These are phyloP conservation scores for Delitschia confertaspora DNA, from an alignment of 495 filamentous ascomycete species.

Conservation along the genomic window DNA sequence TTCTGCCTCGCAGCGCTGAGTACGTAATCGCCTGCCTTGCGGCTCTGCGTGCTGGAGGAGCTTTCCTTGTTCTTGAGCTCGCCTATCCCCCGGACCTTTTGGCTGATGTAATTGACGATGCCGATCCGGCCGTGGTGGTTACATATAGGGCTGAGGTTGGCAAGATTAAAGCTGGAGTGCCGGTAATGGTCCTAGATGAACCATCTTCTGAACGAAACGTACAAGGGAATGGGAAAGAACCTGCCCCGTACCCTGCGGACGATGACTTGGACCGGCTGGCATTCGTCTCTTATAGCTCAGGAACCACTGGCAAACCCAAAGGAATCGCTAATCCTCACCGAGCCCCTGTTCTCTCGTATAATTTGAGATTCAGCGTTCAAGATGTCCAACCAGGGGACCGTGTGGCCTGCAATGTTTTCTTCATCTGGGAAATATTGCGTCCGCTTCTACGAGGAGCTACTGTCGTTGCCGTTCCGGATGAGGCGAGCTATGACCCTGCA, in stretches of 20 bases:
- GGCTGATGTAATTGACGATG: conserved; percentile 59
- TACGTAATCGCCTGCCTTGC: conserved; percentile 64
- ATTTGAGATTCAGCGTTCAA: conserved; percentile 52
- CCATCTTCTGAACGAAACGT: conserved; percentile 29
- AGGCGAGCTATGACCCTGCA: conserved; percentile 58
- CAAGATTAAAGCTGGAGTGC: conserved; percentile 48
- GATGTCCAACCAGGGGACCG: conserved; percentile 56
- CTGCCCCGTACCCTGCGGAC: conserved; percentile 25
- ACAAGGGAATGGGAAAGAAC: conserved; percentile 9
- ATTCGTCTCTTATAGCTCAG: conserved; percentile 50
- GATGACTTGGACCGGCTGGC: conserved; percentile 56
- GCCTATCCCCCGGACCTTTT: conserved; percentile 58
- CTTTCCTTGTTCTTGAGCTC: conserved; percentile 62
- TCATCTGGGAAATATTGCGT: conserved; percentile 65
- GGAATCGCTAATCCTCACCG: conserved; percentile 61
- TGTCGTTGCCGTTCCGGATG: conserved; percentile 56
- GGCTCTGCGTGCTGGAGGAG: conserved; percentile 56
- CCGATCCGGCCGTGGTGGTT: conserved; percentile 51
- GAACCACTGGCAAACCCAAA: conserved; percentile 60
- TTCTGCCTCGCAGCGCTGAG: conserved; percentile 57
- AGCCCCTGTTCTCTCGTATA: conserved; percentile 56
- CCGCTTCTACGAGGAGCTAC: conserved; percentile 61
- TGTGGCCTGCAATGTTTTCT: conserved; percentile 67
- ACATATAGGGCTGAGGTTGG: conserved; percentile 46
- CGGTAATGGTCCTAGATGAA: conserved; percentile 49